Evolutionary conservation across 345 rosid genomes (phyloP).

Genomic region (Clarkia xantiana): DNA sequence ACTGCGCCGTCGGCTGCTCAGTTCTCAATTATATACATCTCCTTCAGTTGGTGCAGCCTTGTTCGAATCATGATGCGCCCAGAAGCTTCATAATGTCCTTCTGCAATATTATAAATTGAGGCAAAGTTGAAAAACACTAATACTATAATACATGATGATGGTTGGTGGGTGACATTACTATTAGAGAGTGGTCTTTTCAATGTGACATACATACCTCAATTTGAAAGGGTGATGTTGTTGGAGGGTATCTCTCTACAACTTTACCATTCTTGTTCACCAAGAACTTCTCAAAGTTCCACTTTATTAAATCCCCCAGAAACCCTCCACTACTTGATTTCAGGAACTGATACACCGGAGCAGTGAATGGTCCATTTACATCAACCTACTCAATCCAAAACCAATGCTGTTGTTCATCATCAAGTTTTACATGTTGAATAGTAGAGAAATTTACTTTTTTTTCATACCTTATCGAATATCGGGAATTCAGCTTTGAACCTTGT

Average conservation of each 20-base stretch:
- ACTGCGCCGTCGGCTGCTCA: too few relatives aligned
- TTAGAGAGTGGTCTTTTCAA: background rate
- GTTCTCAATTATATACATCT: slow-evolving; percentile 1
- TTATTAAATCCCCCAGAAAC: slow-evolving; percentile 56
- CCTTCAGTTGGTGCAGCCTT: too few relatives aligned
- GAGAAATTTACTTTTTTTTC: background rate
- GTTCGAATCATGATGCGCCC: slow-evolving; percentile 19
- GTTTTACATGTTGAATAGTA: background rate
- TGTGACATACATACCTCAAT: slow-evolving; percentile 46
- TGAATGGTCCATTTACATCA: slow-evolving; percentile 79
- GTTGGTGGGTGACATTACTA: background rate
- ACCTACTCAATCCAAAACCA: slow-evolving; percentile 27
- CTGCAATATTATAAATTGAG: slow-evolving; percentile 21
- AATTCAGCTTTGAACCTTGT: slow-evolving; percentile 85
- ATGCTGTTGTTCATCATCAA: background rate
- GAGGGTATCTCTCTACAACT: slow-evolving; percentile 78
- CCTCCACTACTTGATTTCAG: slow-evolving; percentile 84
- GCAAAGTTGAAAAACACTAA: background rate
- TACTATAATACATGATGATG: too few relatives aligned
- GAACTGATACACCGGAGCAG: slow-evolving; percentile 78
- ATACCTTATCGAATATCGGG: slow-evolving; percentile 79
- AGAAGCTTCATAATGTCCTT: slow-evolving; percentile 58
- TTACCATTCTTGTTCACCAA: slow-evolving; percentile 81
- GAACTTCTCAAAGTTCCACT: slow-evolving; percentile 97
- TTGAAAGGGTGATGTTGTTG: slow-evolving; percentile 88